Evolutionary conservation across 495 filamentous ascomycete species (phyloP).

Genomic region (Penicillium atrosanguineum): DNA sequence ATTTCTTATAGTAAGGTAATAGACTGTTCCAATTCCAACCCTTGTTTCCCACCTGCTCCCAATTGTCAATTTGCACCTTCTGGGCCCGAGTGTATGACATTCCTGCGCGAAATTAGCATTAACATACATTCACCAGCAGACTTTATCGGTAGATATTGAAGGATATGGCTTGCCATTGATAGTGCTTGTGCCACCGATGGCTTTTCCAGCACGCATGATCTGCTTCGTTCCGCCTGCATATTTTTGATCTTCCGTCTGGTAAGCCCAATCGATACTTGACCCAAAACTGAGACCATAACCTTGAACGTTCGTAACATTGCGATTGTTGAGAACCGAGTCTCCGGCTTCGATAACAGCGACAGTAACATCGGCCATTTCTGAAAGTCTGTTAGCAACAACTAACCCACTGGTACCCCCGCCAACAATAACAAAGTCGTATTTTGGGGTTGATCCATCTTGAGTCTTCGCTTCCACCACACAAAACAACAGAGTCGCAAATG

Average conservation of each 20-base stretch:
- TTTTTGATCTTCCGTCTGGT: constrained; percentile 40
- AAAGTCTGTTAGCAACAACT: constrained; percentile 49
- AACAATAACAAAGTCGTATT: constrained; percentile 46
- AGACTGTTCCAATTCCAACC: constrained; percentile 63
- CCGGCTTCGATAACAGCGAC: constrained; percentile 57
- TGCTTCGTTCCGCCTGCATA: constrained; percentile 36
- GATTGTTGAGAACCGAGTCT: constrained; percentile 42
- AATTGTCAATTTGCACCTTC: constrained; percentile 46
- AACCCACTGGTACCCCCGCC: constrained; percentile 54
- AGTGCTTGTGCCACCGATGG: constrained; percentile 51
- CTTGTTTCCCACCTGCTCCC: constrained; percentile 57
- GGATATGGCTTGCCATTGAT: constrained; percentile 41
- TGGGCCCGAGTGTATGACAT: constrained; percentile 46
- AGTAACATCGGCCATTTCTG: constrained; percentile 39
- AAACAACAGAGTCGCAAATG: constrained; percentile 3
- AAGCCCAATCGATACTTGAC: constrained; percentile 53
- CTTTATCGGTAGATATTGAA: not conserved
- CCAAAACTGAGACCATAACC: constrained; percentile 37
- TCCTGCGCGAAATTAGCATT: constrained; percentile 22
- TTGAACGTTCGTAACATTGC: constrained; percentile 45
- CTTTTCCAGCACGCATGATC: constrained; percentile 44
- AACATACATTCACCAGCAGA: not conserved
- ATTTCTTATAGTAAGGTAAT: constrained; percentile 56
- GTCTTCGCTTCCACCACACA: constrained; percentile 9
- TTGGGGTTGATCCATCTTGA: constrained; percentile 1